These are phyloP conservation scores for Choanephora cucurbitarum DNA, from an alignment of 371 early-diverging fungal species.

Conservation along the genomic window DNA sequence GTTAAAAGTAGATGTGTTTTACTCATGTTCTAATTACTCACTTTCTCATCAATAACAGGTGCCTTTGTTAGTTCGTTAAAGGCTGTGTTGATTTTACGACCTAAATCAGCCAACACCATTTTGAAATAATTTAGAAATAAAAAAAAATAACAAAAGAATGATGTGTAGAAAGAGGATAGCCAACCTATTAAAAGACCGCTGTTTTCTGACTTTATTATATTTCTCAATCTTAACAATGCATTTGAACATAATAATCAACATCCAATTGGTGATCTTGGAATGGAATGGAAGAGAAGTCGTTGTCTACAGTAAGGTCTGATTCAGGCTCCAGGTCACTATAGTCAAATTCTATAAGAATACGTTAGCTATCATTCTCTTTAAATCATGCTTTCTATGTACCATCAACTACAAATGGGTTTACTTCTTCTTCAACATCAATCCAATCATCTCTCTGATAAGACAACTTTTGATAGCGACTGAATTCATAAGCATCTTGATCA, in stretches of 20 bases:
- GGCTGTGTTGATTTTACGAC: constrained; percentile 86
- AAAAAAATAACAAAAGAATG: background rate
- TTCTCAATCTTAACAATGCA: background rate
- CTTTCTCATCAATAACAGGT: constrained; percentile 89
- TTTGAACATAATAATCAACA: background rate
- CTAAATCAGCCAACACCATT: constrained; percentile 93
- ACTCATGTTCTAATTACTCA: constrained; percentile 22
- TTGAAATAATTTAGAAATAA: background rate
- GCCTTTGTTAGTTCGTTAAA: constrained; percentile 79
- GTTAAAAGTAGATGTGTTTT: background rate
- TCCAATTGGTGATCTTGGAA: background rate
- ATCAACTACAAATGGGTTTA: no score
- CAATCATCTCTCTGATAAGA: background rate
- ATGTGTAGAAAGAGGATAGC: no score
- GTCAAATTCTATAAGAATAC: background rate
- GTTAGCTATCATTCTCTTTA: no score
- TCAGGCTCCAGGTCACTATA: background rate
- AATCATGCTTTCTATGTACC: no score
- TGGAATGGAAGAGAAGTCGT: background rate
- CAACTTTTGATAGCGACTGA: background rate
- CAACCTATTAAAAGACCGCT: no score
- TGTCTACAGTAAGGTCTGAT: background rate
- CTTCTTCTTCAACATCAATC: background rate
- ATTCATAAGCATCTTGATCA: constrained; percentile 5
- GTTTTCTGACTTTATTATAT: no score